Evolutionary conservation across 1,284 basidiomycete species (phyloP).

Genomic region (Singerocomus inundabilis): DNA sequence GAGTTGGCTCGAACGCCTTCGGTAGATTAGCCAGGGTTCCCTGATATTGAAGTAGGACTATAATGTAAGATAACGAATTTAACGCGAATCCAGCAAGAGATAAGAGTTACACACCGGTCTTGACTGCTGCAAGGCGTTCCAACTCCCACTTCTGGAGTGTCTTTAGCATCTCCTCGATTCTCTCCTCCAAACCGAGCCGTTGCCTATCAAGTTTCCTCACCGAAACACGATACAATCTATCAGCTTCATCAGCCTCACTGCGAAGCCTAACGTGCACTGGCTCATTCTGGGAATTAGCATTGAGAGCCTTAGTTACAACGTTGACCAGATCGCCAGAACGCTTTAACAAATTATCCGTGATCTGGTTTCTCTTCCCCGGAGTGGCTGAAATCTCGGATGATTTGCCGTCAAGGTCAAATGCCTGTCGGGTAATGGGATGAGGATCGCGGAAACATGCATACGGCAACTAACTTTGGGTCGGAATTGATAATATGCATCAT

Average conservation of each 20-base stretch:
- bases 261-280: constrained; percentile 69
- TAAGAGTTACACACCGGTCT: constrained; percentile 57
- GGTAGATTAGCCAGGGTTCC: constrained; percentile 71
- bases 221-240: constrained; percentile 71
- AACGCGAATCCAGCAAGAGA: background rate
- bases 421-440: constrained; percentile 39
- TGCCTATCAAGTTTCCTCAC: constrained; percentile 79
- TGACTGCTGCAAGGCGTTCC: constrained; percentile 79
- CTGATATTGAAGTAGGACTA: constrained; percentile 83
- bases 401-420: constrained; percentile 61
- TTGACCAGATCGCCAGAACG: constrained; percentile 66
- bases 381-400: constrained; percentile 33
- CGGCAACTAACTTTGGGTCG: constrained; percentile 58
- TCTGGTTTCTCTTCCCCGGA: constrained; percentile 42
- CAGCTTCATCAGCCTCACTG: constrained; percentile 75
- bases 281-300: constrained; percentile 48
- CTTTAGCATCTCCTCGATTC: constrained; percentile 79
- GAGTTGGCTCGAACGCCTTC: constrained; percentile 58
- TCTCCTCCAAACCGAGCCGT: constrained; percentile 79
- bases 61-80: background rate
- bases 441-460: background rate
- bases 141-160: constrained; percentile 81
- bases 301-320: constrained; percentile 72
- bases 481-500: constrained; percentile 80
- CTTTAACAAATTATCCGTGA: constrained; percentile 61